A percentile compares a stretch with the other conserved stretches of the same genome.
Conservation (phyloP, 805 yeast species). For the Ogataea populi-albae region DNA sequence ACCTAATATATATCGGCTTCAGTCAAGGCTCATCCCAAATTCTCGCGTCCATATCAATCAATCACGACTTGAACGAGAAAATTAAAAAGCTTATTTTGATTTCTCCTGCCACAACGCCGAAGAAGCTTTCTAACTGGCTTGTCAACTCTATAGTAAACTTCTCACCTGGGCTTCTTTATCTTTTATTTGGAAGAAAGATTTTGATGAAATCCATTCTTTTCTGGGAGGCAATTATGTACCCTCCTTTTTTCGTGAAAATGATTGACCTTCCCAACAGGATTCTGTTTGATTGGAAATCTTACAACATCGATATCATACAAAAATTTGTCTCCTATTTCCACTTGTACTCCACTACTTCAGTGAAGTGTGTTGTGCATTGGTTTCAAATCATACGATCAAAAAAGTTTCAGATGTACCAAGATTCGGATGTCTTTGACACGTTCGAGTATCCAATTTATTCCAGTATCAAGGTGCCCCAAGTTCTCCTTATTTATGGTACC, state of each 20-base stretch:
- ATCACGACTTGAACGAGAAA: conserved; percentile 62
- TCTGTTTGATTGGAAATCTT: conserved; percentile 77
- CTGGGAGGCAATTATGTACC: conserved; percentile 78
- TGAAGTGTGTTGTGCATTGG: conserved; percentile 94
- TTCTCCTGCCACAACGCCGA: conserved; percentile 95
- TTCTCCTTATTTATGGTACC: conserved; percentile 77
- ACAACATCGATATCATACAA: conserved; percentile 68
- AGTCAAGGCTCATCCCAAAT: conserved; percentile 96
- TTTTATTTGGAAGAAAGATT: conserved; percentile 71
- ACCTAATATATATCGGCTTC: conserved; percentile 78
- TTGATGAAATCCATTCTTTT: conserved; percentile 58
- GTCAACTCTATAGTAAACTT: conserved; percentile 75
- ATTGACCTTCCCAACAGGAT: conserved; percentile 69
- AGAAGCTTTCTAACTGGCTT: conserved; percentile 71
- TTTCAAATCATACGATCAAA: conserved; percentile 79
- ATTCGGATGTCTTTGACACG: conserved; percentile 56
- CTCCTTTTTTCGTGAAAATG: conserved; percentile 66
- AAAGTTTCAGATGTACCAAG: conserved; percentile 88
- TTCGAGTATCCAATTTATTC: conserved; percentile 37
- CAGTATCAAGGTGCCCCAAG: conserved; percentile 60
- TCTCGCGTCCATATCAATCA: conserved; percentile 75
- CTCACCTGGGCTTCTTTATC: conserved; percentile 68
- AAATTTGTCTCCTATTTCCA: conserved; percentile 82
- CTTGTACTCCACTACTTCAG: conserved; percentile 86
- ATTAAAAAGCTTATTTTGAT: conserved; percentile 49